Base-by-base conservation (phyloP, 805 yeast genomes). In the Schwanniomyces pseudopolymorphus region DNA sequence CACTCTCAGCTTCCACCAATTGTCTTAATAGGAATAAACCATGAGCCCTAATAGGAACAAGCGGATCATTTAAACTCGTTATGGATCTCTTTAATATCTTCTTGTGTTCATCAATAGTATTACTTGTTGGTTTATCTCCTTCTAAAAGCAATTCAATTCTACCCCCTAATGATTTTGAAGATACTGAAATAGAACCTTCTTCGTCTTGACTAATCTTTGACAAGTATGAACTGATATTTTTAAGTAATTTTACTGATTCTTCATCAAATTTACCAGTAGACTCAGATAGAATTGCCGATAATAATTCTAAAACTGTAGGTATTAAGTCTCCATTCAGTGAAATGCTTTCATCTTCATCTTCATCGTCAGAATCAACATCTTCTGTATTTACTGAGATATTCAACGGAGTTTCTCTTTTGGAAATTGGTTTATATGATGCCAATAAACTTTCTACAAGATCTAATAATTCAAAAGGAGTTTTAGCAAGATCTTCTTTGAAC, bases 21-120 rank as follows among this genome's bases (percentile, higher is more conserved):
- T 77, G 74, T 24, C 89, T 71, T 25, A 92, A 63, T 20, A 83
- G 63, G 51, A 78, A 79, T 7, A 94, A 66, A 0, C 98, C 98
- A 63, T 87, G 90, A 0, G 96, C 98, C 44, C 90, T 73, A 2
- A 92, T 79, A 0, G 98, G 96, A 3, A 87, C 84, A 37, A 86
- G 66, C 0, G 91, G 87, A 63, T 91, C 96, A 46, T 81, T 82
- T 37, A 94, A 63, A 48, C 83, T 80, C 1, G 77, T 69, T 31
- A 88, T 66, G 0, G 96, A 96, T 26, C 79, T 71, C 13, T 78
- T 75, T 40, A 86, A 65, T 0, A 64, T 50, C 20, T 66, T 67
- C 22, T 62, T 61, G 40, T 83, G 78, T 6, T 59, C 46, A 9
- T 69, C 72, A 36, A 49, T 47, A 10, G 50, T 53, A 7, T 58